These are phyloP conservation scores for Colletotrichum graminicola DNA, from an alignment of 2,329 filamentous ascomycete species.

Conservation along the genomic window DNA sequence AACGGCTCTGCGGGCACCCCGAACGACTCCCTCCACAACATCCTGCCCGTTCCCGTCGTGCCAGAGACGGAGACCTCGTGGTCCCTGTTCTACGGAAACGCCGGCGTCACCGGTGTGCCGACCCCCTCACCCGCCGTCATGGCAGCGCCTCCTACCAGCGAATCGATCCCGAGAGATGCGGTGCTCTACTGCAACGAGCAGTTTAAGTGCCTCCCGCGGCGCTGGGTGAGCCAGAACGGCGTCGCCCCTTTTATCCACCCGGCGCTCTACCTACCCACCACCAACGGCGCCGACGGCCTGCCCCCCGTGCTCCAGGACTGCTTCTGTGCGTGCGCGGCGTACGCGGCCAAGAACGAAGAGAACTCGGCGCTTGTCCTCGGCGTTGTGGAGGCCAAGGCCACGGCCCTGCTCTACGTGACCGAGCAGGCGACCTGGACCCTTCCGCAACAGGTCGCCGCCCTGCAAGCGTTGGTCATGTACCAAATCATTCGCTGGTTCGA, in stretches of 20 bases:
- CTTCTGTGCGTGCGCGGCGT: conserved; percentile 47
- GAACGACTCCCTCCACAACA: conserved; percentile 31
- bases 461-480: conserved; percentile 45
- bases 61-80: conserved; percentile 35
- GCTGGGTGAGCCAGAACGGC: conserved; percentile 46
- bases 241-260: conserved; percentile 48
- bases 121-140: conserved; percentile 29
- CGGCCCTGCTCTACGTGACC: conserved; percentile 41
- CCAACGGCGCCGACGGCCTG: conserved; percentile 41
- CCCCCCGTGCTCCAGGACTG: conserved; percentile 47
- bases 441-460: conserved; percentile 42
- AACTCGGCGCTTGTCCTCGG: conserved; percentile 46
- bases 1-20: conserved; percentile 32
- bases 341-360: conserved; percentile 45
- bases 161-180: conserved; percentile 34
- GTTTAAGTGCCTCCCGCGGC: conserved; percentile 43
- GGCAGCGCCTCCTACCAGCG: conserved; percentile 13
- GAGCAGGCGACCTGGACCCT: conserved; percentile 43
- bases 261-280: conserved; percentile 44
- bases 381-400: conserved; percentile 45
- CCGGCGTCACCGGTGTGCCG: conserved; percentile 21
- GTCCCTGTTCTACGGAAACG: conserved; percentile 40
- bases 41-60: conserved; percentile 33
- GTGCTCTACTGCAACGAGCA: conserved; percentile 42
- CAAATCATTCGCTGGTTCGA: conserved; percentile 46